Base-by-base conservation (phyloP, 345 rosid genomes). In the Camelina neglecta region DNA sequence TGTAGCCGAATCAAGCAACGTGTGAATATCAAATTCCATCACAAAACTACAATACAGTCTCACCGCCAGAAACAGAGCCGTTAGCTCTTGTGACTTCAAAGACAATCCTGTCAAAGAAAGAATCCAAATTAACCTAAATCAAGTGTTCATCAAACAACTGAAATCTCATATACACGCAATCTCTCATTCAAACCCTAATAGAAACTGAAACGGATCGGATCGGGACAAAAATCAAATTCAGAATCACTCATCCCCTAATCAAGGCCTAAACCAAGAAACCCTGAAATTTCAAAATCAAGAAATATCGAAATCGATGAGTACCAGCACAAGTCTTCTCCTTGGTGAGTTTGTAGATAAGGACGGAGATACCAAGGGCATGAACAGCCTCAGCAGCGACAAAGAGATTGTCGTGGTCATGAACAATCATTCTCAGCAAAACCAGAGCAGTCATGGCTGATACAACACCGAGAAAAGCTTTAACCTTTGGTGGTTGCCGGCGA, bases 321-420 rank as follows among this genome's bases (percentile, higher is more conserved):
- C 98, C 98, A 6, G 97, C 96, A 72, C 98, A 92, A 62, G 95
- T 92, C 79, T 78, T 92, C 84, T 92, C 98, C 81, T 90, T 89
- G 70, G 82, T 86, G 78, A 94, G 92, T 84, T 94, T 94, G 58
- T 92, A 94, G 35, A 94, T 90, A 48, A 94, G 98, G 39, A 94
- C 90, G 62, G 81, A 81, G 84, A 90, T 94, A 11, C 98, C 97
- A 11, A 92, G 47, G 62, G 96, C 87, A 50, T 91, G 98, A 50
- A 90, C 96, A 66, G 93, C 88, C 78, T 94, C 97, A 7, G 98
- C 89, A 31, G 93, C 92, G 47, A 94, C 93, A 57, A 90, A 94
- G 56, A 94, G 93, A 78, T 88, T 94, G 75, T 91, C 93, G 81
- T 93, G 96, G 77, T 90, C 98, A 60, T 91, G 84, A 6, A 94